Conservation (phyloP, 1,284 basidiomycete species). For the Stygiomarasmius scandens region DNA sequence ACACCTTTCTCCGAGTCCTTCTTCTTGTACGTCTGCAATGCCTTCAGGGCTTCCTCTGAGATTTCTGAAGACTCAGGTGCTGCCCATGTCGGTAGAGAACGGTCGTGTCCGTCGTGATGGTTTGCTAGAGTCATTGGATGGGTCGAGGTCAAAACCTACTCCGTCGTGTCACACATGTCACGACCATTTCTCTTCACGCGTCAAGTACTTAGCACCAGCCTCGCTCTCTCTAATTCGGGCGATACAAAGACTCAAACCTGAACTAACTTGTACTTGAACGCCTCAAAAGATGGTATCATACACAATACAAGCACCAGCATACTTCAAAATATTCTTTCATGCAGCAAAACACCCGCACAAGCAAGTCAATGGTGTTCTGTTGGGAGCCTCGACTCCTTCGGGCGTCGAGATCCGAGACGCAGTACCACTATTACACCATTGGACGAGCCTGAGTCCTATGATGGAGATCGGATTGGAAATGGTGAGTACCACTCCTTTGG, state of each 20-base stretch:
- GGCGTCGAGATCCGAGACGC: constrained; percentile 58
- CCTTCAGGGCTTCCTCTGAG: constrained; percentile 61
- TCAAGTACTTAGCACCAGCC: no score
- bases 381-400: constrained; percentile 46
- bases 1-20: constrained; percentile 82
- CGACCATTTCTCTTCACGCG: background rate
- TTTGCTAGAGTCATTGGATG: background rate
- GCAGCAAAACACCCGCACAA: constrained; percentile 73
- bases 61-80: constrained; percentile 43
- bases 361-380: constrained; percentile 67
- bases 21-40: constrained; percentile 82
- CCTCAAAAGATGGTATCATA: constrained; percentile 44
- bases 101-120: constrained; percentile 26
- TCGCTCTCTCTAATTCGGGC: no score
- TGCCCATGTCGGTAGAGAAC: constrained; percentile 47
- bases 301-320: constrained; percentile 55
- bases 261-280: background rate
- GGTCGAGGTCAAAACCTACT: background rate
- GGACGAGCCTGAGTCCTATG: constrained; percentile 77
- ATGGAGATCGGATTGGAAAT: constrained; percentile 80
- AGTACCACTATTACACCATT: constrained; percentile 77
- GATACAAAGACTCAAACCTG: no score
- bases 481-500: constrained; percentile 40
- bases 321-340: constrained; percentile 70
- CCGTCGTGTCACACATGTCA: background rate